These are phyloP conservation scores for Hansfordia pulvinata DNA, from an alignment of 2,329 filamentous ascomycete genomes.

Conservation along the genomic window DNA sequence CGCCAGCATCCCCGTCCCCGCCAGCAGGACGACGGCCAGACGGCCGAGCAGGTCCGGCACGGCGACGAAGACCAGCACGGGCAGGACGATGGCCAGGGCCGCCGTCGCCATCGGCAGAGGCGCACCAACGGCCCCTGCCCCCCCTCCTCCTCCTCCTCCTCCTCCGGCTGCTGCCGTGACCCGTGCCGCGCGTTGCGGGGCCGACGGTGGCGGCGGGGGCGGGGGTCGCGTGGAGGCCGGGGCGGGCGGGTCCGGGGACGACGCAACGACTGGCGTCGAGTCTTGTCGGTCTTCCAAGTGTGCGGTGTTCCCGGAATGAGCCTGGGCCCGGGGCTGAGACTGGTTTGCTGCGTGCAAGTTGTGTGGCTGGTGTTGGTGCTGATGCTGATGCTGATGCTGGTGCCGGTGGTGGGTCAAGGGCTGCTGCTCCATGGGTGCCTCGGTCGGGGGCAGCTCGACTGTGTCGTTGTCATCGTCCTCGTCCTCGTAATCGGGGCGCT, in stretches of 20 bases:
- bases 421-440: no score
- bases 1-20: background rate
- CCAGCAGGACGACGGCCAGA: background rate
- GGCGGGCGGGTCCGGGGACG: no score
- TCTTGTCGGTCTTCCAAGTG: no score
- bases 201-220: background rate
- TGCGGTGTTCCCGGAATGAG: no score
- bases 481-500: conserved; percentile 1
- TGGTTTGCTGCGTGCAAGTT: background rate
- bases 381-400: no score
- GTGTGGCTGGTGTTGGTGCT: no score
- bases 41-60: background rate
- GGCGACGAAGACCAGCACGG: background rate
- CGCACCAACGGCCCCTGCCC: background rate
- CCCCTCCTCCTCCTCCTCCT: background rate
- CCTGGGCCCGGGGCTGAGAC: background rate
- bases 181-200: background rate
- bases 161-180: no score
- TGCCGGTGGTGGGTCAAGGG: no score
- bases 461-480: conserved; percentile 8
- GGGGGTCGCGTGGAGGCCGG: background rate
- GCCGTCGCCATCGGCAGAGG: background rate
- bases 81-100: background rate
- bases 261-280: no score
- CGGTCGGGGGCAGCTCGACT: background rate